Evolutionary conservation across 805 yeast species (phyloP).

Genomic region (Cyberlindnera suaveolens): DNA sequence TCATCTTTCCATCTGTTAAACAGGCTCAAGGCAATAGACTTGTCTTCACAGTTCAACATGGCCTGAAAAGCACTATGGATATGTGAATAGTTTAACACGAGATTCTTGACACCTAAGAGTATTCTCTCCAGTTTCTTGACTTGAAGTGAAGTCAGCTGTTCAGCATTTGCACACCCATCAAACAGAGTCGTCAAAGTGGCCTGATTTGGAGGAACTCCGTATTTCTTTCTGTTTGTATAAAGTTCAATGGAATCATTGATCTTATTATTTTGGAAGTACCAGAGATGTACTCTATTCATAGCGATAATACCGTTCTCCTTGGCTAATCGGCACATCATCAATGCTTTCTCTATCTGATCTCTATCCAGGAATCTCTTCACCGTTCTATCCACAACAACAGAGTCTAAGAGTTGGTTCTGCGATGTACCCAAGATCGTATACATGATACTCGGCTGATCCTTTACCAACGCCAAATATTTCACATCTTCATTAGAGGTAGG

Average conservation of each 20-base stretch:
- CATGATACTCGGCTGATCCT: constrained; percentile 35
- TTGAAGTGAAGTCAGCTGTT: constrained; percentile 26
- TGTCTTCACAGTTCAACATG: constrained; percentile 33
- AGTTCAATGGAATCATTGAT: constrained; percentile 45
- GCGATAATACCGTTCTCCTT: constrained; percentile 48
- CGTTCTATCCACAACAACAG: constrained; percentile 48
- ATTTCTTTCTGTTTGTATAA: constrained; percentile 51
- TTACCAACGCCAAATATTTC: constrained; percentile 27
- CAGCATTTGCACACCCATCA: constrained; percentile 34
- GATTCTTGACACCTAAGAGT: constrained; percentile 23
- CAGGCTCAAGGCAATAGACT: constrained; percentile 32
- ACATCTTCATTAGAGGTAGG: constrained; percentile 31
- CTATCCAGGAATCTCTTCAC: constrained; percentile 44
- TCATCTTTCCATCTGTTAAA: constrained; percentile 26
- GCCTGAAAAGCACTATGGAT: constrained; percentile 42
- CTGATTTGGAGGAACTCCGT: constrained; percentile 50
- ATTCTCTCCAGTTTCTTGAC: constrained; percentile 30
- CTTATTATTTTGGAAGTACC: constrained; percentile 35
- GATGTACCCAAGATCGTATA: constrained; percentile 54
- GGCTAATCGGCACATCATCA: constrained; percentile 42
- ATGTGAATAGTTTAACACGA: constrained; percentile 32
- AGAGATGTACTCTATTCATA: constrained; percentile 54
- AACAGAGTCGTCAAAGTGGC: constrained; percentile 41
- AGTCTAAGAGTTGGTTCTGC: constrained; percentile 51
- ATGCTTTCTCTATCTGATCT: constrained; percentile 47